Conservation (phyloP, 495 filamentous ascomycete genomes). For the Talaromyces stipitatus region DNA sequence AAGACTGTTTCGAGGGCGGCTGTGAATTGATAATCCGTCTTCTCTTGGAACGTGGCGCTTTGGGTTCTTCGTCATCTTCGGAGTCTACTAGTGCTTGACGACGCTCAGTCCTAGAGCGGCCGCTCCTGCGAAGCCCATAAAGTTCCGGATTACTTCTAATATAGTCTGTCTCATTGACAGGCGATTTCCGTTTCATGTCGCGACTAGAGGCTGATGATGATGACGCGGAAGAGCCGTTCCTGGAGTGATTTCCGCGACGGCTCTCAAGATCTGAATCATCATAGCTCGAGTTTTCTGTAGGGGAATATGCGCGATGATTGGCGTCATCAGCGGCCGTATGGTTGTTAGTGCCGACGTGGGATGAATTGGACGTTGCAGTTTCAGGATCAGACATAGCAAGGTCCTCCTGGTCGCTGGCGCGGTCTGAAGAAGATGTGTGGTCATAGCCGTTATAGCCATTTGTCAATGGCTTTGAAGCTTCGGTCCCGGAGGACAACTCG, state of each 20-base stretch:
- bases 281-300: slow-evolving; percentile 50
- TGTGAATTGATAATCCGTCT: slow-evolving; percentile 32
- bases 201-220: slow-evolving; percentile 57
- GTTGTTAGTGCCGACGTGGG: slow-evolving; percentile 33
- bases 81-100: slow-evolving; percentile 64
- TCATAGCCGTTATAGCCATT: slow-evolving; percentile 36
- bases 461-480: slow-evolving; percentile 17
- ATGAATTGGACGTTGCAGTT: slow-evolving; percentile 43
- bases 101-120: slow-evolving; percentile 46
- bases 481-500: slow-evolving; percentile 30
- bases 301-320: slow-evolving; percentile 52
- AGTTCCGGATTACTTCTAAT: slow-evolving; percentile 92
- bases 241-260: slow-evolving; percentile 34
- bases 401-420: slow-evolving; percentile 28
- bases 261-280: slow-evolving; percentile 69
- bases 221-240: slow-evolving; percentile 36
- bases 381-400: slow-evolving; percentile 40
- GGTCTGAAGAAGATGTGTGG: slow-evolving; percentile 29
- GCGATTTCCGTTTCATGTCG: slow-evolving; percentile 69
- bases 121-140: slow-evolving; percentile 88
- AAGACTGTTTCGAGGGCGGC: slow-evolving; percentile 34
- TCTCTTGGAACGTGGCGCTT: slow-evolving; percentile 33
- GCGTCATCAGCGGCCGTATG: slow-evolving; percentile 52
- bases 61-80: slow-evolving; percentile 50
- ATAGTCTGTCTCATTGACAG: slow-evolving; percentile 69